A percentile compares a stretch with the other conserved stretches of the same genome.
Evolutionary conservation across 768 basidiomycete genomes (phyloP).

Genomic region (Chalciporus piperatus): DNA sequence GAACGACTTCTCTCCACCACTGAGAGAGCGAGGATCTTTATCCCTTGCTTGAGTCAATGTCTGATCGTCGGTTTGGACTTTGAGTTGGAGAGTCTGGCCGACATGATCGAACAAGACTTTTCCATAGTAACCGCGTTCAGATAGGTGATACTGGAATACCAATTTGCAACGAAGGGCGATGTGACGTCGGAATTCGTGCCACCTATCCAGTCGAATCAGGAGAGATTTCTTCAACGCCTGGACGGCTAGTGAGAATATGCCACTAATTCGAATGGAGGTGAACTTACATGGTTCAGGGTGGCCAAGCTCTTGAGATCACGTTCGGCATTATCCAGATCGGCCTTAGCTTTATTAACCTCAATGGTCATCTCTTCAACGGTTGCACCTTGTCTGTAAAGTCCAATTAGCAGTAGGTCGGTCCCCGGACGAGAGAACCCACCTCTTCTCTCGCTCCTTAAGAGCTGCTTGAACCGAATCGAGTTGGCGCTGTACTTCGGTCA

Average conservation of each 20-base stretch:
- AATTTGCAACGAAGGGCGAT: constrained; percentile 86
- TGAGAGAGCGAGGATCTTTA: constrained; percentile 82
- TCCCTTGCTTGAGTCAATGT: constrained; percentile 62
- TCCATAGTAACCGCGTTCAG: constrained; percentile 85
- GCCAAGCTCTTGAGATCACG: constrained; percentile 62
- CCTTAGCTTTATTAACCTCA: constrained; percentile 64
- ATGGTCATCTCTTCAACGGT: constrained; percentile 74
- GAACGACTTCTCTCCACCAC: constrained; percentile 96
- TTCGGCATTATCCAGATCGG: constrained; percentile 56
- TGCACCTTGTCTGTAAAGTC: constrained; percentile 59
- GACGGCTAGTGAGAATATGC: constrained; percentile 8
- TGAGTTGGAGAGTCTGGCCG: constrained; percentile 58
- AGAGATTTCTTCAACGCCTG: constrained; percentile 72
- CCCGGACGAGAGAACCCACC: constrained; percentile 36
- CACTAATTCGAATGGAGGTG: not conserved
- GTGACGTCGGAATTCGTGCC: constrained; percentile 86
- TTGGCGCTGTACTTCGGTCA: constrained; percentile 53
- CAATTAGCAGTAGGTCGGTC: constrained; percentile 1
- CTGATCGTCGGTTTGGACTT: constrained; percentile 84
- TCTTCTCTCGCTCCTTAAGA: constrained; percentile 62
- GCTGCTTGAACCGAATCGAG: constrained; percentile 64
- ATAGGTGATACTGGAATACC: constrained; percentile 79
- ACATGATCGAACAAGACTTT: constrained; percentile 86
- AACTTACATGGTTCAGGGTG: constrained; percentile 59
- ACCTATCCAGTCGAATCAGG: constrained; percentile 60